phyloP scores from a whole-genome alignment of 2,329 filamentous ascomycete species.

The Trichoderma harzianum region DNA sequence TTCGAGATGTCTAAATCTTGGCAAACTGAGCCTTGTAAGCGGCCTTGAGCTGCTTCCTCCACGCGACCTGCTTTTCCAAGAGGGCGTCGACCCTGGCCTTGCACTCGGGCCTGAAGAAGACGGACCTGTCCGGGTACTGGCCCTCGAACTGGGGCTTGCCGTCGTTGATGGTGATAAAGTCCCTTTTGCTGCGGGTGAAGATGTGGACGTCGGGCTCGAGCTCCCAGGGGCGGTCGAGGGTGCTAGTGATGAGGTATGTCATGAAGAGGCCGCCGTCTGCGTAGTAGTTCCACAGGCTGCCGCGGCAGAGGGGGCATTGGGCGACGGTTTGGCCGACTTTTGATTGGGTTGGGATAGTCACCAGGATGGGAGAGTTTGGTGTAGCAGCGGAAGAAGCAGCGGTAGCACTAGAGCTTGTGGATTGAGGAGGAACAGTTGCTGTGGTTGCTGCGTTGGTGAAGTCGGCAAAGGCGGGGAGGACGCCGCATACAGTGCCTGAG shows the following conservation, averaged over 20 bases:
- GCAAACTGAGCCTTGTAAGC: constrained; percentile 9
- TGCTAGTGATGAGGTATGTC: constrained; percentile 42
- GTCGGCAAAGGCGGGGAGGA: constrained; percentile 24
- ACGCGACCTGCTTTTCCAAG: constrained; percentile 22
- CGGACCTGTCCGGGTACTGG: constrained; percentile 33
- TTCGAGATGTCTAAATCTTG: not conserved
- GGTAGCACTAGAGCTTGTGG: too few relatives aligned
- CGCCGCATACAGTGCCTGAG: not conserved
- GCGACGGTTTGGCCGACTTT: constrained; percentile 39
- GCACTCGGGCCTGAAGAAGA: constrained; percentile 34
- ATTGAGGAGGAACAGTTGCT: not conserved
- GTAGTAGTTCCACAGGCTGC: constrained; percentile 43
- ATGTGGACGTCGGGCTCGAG: constrained; percentile 46
- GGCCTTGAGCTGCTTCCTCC: not conserved
- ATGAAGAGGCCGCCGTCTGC: constrained; percentile 29
- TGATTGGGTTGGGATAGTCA: constrained; percentile 39
- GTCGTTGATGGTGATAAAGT: constrained; percentile 37
- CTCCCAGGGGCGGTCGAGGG: constrained; percentile 39
- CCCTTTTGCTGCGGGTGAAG: constrained; percentile 37
- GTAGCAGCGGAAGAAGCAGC: not conserved
- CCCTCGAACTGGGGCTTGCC: constrained; percentile 37
- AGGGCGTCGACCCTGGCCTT: constrained; percentile 30
- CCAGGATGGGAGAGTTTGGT: constrained; percentile 20
- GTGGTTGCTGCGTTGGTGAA: constrained; percentile 22
- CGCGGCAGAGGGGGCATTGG: constrained; percentile 42